A percentile compares a stretch with the other conserved stretches of the same genome.
Conservation (phyloP, 1,139 yeast species). For the Sugiyamaella novakii region DNA sequence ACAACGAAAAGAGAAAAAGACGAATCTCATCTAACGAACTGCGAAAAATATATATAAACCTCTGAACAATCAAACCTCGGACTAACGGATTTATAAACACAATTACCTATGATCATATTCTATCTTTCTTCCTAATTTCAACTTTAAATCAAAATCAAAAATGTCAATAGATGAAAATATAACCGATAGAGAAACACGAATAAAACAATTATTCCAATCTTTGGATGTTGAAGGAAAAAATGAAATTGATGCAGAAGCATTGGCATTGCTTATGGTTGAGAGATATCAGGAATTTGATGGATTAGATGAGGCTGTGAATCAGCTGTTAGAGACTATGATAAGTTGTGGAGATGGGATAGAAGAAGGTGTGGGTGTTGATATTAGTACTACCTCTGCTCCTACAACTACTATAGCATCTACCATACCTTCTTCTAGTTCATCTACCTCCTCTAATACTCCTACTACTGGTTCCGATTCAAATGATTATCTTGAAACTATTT, state of each 20-base stretch:
- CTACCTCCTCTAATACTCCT: not conserved
- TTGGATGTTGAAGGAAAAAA: slow-evolving; percentile 27
- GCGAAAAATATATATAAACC: no score
- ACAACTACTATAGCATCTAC: not conserved
- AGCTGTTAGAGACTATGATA: slow-evolving; percentile 60
- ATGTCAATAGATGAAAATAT: slow-evolving; percentile 9
- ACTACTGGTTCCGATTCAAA: not conserved
- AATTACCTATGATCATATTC: not conserved
- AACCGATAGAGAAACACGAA: slow-evolving; percentile 22
- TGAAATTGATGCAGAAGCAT: slow-evolving; percentile 24
- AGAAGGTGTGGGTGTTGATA: not conserved
- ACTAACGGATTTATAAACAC: no score
- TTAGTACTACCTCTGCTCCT: not conserved
- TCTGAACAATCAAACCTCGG: no score
- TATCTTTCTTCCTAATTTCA: not conserved
- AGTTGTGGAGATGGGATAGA: slow-evolving; percentile 36
- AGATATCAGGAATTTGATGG: slow-evolving; percentile 55
- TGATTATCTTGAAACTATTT: slow-evolving; percentile 44
- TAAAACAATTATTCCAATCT: slow-evolving; percentile 27
- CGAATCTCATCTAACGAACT: no score
- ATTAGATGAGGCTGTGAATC: slow-evolving; percentile 60
- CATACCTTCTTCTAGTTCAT: not conserved
- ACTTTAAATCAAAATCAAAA: no score
- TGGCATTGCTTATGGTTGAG: slow-evolving; percentile 25
- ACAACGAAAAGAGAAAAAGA: no score